Evolutionary conservation across 192 early-diverging fungal genomes (phyloP), one percentile per base, ranked within the genome.

Genomic region (Coemansia sp.): DNA sequence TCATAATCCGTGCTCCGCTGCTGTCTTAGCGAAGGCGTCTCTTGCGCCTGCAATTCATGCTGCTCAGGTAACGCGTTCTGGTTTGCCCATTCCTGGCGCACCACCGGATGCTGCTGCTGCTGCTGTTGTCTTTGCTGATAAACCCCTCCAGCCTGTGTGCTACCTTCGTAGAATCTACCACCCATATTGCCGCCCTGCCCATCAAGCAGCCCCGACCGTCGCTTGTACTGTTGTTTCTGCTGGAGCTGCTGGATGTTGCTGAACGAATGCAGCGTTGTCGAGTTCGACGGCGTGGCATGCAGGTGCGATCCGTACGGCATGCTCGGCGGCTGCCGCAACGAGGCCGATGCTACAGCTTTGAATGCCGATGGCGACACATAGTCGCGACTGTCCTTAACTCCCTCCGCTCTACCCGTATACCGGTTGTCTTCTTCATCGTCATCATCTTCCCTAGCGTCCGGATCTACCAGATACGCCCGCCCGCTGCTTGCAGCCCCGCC

Each of bases 391-490:
- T 44, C 41, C 25, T 17, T 19, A 32, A 45, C 59, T 13, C 22
- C 20, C 20, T 42, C 16, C 20, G 40, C n/a, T 17, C 53, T 49
- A 38, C 43, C 37, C 25, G 17, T 32, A 19, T 74, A 51, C 10
- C 46, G 49, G 20, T 66, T 49, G 7, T 65, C 49, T 5, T 42
- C 11, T 17, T 55, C 50, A n/a, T 66, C 39, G 13, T 65, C 42
- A 8, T 67, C 54, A 2, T 57, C 65, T n/a, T 66, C 65, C 7
- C 7, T 54, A 10, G 20, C 38, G 43, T 76, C 79, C 3, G 79
- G 79, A 63, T 82, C 65, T 9, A 82, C 79, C 64, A 82, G 44
- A 38, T 74, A 75, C 12, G 79, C 79, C 50, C 67, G 79, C 0
- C 70, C 79, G 39, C 79, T 72, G 46, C 61, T 54, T 10, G 22